A percentile compares a stretch with the other conserved stretches of the same genome.
phyloP scores from a whole-genome alignment of 768 basidiomycete species.

The Mycena chlorophos region DNA sequence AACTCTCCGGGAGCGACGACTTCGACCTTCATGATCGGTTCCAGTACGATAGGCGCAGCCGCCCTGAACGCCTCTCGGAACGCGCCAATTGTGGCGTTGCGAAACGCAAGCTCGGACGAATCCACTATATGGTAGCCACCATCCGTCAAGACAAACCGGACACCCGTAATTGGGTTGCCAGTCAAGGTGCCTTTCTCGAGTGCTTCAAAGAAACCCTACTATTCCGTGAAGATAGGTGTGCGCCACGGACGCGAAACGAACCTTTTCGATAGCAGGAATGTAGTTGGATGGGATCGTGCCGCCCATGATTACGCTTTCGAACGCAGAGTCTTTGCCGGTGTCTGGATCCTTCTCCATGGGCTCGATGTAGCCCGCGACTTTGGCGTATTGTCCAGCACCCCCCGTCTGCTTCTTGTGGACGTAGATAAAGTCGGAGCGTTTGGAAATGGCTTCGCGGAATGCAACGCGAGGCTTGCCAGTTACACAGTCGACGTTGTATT shows the following conservation, averaged over 20 bases:
- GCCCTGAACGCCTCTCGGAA: slow-evolving; percentile 86
- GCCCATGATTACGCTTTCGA: slow-evolving; percentile 88
- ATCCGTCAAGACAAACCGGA: slow-evolving; percentile 85
- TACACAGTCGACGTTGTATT: slow-evolving; percentile 90
- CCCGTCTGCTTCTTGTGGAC: slow-evolving; percentile 99
- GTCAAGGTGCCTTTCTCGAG: slow-evolving; percentile 87
- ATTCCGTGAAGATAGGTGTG: not conserved
- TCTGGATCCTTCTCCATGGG: slow-evolving; percentile 76
- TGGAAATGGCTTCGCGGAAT: slow-evolving; percentile 92
- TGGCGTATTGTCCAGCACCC: slow-evolving; percentile 95
- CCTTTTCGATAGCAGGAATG: slow-evolving; percentile 95
- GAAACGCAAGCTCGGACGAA: slow-evolving; percentile 95
- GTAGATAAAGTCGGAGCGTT: slow-evolving; percentile 79
- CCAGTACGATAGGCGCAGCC: slow-evolving; percentile 80
- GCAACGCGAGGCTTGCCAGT: slow-evolving; percentile 97
- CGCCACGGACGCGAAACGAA: slow-evolving; percentile 27
- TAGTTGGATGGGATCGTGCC: slow-evolving; percentile 89
- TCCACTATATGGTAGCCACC: slow-evolving; percentile 93
- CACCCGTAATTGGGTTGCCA: slow-evolving; percentile 85
- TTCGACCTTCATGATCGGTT: slow-evolving; percentile 99
- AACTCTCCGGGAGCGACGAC: slow-evolving; percentile 95
- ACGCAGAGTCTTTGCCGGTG: slow-evolving; percentile 79
- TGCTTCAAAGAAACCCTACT: slow-evolving; percentile 91
- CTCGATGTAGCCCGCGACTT: slow-evolving; percentile 88
- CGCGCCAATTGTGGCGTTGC: slow-evolving; percentile 85